Evolutionary conservation across 306 rosid genomes (phyloP).

Genomic region (apple (Malus domestica)): DNA sequence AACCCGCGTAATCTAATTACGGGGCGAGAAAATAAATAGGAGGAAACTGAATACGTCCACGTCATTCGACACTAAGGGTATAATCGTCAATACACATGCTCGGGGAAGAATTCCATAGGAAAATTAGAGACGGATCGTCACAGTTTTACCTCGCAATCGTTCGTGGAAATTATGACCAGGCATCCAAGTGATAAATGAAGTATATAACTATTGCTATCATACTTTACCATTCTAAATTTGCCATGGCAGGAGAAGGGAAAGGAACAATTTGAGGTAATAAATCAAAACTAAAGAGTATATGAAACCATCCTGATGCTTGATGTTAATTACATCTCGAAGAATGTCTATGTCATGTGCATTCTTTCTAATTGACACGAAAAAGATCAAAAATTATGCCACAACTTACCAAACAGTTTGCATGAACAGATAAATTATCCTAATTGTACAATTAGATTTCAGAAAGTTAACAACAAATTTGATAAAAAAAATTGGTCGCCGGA

Average conservation of each 20-base stretch:
- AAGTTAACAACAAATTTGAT: neutral
- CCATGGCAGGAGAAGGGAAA: neutral
- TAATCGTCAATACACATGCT: too few species aligned
- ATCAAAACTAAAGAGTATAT: neutral
- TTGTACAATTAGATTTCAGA: neutral
- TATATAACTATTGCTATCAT: neutral
- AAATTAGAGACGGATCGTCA: too few species aligned
- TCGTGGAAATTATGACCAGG: neutral
- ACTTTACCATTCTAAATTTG: neutral
- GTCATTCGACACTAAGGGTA: too few species aligned
- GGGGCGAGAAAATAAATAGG: too few species aligned
- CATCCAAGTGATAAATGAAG: neutral
- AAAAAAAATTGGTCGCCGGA: neutral
- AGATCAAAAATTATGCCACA: neutral
- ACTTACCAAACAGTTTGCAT: neutral
- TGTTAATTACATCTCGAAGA: neutral
- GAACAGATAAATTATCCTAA: neutral
- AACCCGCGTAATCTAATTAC: too few species aligned
- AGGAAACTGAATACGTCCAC: too few species aligned
- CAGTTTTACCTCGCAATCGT: neutral
- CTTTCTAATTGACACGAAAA: neutral
- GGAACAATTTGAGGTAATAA: neutral
- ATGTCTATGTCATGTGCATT: neutral
- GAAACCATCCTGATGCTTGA: neutral
- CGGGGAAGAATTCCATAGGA: too few species aligned